Percentiles rank a stretch among this genome's conserved stretches.
phyloP scores from a whole-genome alignment of 2,329 filamentous ascomycete genomes.

The Parastagonospora nodorum region DNA sequence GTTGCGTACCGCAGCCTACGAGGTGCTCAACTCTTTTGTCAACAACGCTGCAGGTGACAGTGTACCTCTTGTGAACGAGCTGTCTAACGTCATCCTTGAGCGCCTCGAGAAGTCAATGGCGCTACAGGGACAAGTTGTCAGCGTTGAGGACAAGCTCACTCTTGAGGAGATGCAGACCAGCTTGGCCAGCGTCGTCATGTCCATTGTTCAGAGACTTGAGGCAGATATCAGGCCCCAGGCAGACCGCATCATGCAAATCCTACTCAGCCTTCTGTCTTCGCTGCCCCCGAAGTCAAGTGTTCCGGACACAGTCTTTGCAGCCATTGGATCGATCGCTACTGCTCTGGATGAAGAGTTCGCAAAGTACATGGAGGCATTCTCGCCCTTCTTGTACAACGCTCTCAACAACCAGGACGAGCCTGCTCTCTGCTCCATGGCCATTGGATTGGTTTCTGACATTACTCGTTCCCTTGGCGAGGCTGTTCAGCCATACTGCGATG shows the following conservation, averaged over 20 bases:
- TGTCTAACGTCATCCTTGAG: constrained; percentile 88
- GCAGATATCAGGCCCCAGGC: constrained; percentile 88
- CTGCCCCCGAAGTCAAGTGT: constrained; percentile 88
- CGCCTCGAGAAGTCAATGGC: constrained; percentile 88
- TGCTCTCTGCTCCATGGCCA: constrained; percentile 92
- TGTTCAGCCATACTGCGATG: constrained; percentile 93
- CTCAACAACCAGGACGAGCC: constrained; percentile 95
- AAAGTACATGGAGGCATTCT: constrained; percentile 97
- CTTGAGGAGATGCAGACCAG: constrained; percentile 98
- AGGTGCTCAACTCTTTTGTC: constrained; percentile 94
- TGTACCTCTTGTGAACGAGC: constrained; percentile 75
- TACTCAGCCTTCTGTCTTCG: constrained; percentile 78
- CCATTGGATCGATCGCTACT: constrained; percentile 88
- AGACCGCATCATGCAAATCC: constrained; percentile 89
- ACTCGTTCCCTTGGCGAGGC: constrained; percentile 87
- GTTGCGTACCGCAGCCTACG: constrained; percentile 92
- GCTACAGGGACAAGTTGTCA: constrained; percentile 91
- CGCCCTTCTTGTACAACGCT: constrained; percentile 90
- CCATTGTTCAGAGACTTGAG: constrained; percentile 89
- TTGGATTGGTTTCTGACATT: constrained; percentile 95
- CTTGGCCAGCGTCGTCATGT: constrained; percentile 85
- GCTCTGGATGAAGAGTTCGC: constrained; percentile 90
- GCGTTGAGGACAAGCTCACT: constrained; percentile 93
- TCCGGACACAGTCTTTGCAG: constrained; percentile 90
- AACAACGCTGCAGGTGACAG: constrained; percentile 88